Base-by-base conservation (phyloP, 2,329 filamentous ascomycete species). In the Metarhizium guizhouense region DNA sequence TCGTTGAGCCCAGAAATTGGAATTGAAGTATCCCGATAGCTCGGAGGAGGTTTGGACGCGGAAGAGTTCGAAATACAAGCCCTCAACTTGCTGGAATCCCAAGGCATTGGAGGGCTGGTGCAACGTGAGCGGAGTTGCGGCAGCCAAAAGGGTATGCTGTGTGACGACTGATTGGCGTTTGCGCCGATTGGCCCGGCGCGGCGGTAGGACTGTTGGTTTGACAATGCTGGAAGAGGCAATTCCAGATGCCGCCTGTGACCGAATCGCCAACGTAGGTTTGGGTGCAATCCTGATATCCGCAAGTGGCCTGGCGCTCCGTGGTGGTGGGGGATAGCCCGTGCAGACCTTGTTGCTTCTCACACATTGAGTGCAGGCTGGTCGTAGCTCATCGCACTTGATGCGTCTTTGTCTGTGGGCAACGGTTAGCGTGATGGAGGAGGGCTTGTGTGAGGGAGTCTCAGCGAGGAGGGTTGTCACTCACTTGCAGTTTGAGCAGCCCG, bases 401-500 rank as follows among this genome's bases (percentile, higher is more conserved):
- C 81, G 76, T 60, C 83, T 75, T 59, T 74, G 75, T 66, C 82
- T 85, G 32, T 48, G 61, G 42, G 45, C 7, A 30, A 14, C 10
- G 30, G 45, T 48, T 16, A 29, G 45, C 25, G 16, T 30, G 25
- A 30, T 48, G 3, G 18, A 48, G 32, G 2, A 11, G 32, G 32
- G 10, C 10, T 34, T 40, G 10, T 5, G 13, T 16, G 11, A 40
- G 38, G 13, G 3, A 5, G 38, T 16, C 14, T 40, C 8, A 5
- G 14, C 5, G 7, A 11, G 10, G 11, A 29, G n/a, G 14, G 38
- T 32, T 10, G 16, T 43, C 54, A 76, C 83, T 67, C 74, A 86
- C 83, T 86, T 86, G 83, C 83, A 87, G 67, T 82, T 84, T 62
- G 75, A 76, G 68, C 84, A 86, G 45, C 83, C 83, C 1, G 83